These are phyloP conservation scores for Teunomyces cretensis DNA, from an alignment of 805 yeast species.

Conservation along the genomic window DNA sequence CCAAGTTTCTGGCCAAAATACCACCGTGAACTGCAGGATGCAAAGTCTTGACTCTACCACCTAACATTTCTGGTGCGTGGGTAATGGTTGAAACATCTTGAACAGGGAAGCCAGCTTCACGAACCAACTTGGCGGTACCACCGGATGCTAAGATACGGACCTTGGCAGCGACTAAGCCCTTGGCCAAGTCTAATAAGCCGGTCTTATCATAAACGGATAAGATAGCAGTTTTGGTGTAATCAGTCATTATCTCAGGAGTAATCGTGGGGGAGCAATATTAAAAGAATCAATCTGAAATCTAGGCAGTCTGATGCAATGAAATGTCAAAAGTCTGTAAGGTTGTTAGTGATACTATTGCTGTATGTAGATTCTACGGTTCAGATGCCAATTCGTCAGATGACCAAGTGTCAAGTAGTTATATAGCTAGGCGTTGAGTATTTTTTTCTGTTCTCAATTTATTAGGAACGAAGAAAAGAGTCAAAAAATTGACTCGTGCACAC, in stretches of 20 bases:
- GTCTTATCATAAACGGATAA: slow-evolving; percentile 97
- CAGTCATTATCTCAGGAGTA: slow-evolving; percentile 20
- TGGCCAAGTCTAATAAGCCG: slow-evolving; percentile 92
- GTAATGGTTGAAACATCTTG: slow-evolving; percentile 94
- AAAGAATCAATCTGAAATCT: neutral
- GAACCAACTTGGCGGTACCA: slow-evolving; percentile 90
- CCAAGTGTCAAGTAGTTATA: slow-evolving; percentile 4
- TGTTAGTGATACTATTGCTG: neutral
- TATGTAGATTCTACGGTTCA: neutral
- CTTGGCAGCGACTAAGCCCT: slow-evolving; percentile 84
- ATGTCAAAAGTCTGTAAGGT: neutral
- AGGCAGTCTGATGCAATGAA: neutral
- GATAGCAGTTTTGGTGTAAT: slow-evolving; percentile 79
- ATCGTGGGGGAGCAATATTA: neutral
- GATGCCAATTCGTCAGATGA: slow-evolving; percentile 5
- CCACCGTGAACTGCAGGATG: slow-evolving; percentile 99
- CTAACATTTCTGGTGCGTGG: slow-evolving; percentile 98
- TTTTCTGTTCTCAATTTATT: slow-evolving; percentile 3
- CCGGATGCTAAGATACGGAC: slow-evolving; percentile 96
- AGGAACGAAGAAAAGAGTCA: slow-evolving; percentile 2
- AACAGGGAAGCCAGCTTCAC: slow-evolving; percentile 98
- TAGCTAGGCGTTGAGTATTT: slow-evolving; percentile 2
- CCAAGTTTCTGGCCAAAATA: slow-evolving; percentile 91
- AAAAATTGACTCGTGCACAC: slow-evolving; percentile 2
- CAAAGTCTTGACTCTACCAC: slow-evolving; percentile 96